A percentile compares a stretch with the other conserved stretches of the same genome.
Conservation (phyloP, 2,329 filamentous ascomycete species). For the Botrytis aclada region DNA sequence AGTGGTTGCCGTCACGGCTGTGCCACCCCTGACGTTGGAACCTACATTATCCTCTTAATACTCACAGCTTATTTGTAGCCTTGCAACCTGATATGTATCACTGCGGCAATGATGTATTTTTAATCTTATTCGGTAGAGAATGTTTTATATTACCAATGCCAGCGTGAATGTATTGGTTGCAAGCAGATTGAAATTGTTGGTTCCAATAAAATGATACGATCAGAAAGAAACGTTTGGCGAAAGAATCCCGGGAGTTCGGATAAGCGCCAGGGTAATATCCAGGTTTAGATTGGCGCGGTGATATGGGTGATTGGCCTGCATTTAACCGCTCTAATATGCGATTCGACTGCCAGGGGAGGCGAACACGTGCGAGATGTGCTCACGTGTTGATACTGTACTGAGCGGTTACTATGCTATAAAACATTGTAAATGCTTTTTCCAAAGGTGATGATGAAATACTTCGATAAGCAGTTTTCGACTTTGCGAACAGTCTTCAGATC, state of each 20-base stretch:
- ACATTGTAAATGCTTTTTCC: background rate
- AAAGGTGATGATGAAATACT: background rate
- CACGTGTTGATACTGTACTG: background rate
- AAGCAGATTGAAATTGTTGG: background rate
- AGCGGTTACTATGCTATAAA: background rate
- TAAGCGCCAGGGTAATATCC: background rate
- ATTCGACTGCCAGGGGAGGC: background rate
- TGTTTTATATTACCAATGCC: background rate
- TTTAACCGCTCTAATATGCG: slow-evolving; percentile 2
- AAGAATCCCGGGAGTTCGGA: background rate
- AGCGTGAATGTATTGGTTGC: background rate
- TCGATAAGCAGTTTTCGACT: background rate
- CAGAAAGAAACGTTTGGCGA: background rate
- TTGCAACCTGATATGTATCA: background rate
- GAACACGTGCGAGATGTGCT: background rate
- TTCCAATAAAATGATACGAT: background rate
- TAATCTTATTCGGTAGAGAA: background rate
- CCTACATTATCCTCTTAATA: background rate
- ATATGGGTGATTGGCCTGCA: background rate
- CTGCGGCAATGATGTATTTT: background rate
- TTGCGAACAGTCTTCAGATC: slow-evolving; percentile 1
- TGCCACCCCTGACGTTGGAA: background rate
- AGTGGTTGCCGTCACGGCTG: background rate
- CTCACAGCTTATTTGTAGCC: background rate
- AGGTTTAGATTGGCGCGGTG: slow-evolving; percentile 3